A percentile compares a stretch with the other conserved stretches of the same genome.
Conservation (phyloP, 345 rosid genomes). For the Raphanus raphanistrum region DNA sequence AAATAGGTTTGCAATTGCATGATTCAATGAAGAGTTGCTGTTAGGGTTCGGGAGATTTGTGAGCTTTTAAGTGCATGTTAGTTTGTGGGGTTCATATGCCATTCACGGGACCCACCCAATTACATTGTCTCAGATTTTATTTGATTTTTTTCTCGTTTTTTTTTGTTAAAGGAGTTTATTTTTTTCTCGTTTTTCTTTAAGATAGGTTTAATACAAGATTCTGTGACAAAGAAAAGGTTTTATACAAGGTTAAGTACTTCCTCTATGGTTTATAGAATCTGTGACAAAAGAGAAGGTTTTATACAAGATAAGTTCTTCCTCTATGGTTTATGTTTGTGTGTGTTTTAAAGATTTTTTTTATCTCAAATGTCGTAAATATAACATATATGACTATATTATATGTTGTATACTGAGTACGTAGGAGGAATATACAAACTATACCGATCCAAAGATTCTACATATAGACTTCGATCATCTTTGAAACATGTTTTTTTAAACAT, state of each 20-base stretch:
- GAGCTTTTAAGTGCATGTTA: slow-evolving; percentile 38
- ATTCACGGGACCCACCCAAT: slow-evolving; percentile 33
- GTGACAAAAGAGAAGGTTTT: background rate
- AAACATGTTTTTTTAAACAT: no score
- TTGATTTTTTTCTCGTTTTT: background rate
- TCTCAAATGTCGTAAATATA: no score
- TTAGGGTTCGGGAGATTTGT: slow-evolving; percentile 42
- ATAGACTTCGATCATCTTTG: no score
- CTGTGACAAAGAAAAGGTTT: background rate
- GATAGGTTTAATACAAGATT: background rate
- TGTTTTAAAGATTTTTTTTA: no score
- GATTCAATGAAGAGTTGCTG: slow-evolving; percentile 42
- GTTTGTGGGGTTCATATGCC: slow-evolving; percentile 30
- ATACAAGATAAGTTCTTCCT: no score
- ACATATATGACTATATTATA: no score
- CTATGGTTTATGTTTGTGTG: no score
- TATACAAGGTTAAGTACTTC: background rate
- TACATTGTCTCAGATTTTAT: slow-evolving; percentile 16
- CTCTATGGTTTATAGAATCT: no score
- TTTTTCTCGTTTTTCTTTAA: background rate
- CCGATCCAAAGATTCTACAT: no score
- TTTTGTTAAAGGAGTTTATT: background rate
- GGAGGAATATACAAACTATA: no score
- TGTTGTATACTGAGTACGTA: no score
- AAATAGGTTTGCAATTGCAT: slow-evolving; percentile 42